Conservation (phyloP, 2,329 filamentous ascomycete species). For the Drechslerella coelobrocha region DNA sequence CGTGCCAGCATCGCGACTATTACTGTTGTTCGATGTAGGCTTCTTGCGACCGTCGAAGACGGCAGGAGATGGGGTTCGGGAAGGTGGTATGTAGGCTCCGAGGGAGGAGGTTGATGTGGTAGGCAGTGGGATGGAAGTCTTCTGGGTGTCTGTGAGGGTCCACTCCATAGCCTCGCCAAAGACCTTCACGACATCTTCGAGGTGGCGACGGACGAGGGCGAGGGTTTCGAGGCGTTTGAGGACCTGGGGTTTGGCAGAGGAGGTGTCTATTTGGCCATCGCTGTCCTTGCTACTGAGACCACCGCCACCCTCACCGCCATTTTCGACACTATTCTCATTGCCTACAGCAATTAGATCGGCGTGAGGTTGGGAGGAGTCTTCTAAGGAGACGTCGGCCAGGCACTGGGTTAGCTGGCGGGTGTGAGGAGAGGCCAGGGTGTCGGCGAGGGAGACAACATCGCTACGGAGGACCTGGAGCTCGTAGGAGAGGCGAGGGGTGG, state of each 20-base stretch:
- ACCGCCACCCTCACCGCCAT: neutral
- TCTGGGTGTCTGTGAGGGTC: constrained; percentile 60
- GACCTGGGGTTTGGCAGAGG: constrained; percentile 51
- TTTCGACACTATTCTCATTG: neutral
- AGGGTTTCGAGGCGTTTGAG: constrained; percentile 77
- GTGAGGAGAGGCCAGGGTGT: constrained; percentile 40
- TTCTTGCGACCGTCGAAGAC: constrained; percentile 52
- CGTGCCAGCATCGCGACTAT: constrained; percentile 2
- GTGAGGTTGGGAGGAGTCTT: constrained; percentile 9
- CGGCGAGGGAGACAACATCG: constrained; percentile 53
- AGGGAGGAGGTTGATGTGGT: constrained; percentile 35
- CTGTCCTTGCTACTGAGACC: neutral
- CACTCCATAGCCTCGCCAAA: constrained; percentile 98
- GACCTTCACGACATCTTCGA: constrained; percentile 86
- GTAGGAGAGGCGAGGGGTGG: constrained; percentile 85
- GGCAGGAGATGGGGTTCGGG: constrained; percentile 47
- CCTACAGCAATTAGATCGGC: neutral
- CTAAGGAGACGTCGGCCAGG: constrained; percentile 37
- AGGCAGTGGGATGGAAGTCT: constrained; percentile 31
- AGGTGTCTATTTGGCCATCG: neutral
- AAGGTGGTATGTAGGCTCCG: constrained; percentile 43
- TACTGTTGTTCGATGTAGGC: constrained; percentile 27
- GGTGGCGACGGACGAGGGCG: constrained; percentile 78
- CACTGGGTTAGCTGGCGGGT: constrained; percentile 40
- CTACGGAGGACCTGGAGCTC: constrained; percentile 62